Evolutionary conservation across 805 yeast genomes (phyloP), one percentile per base, ranked within the genome.

Genomic region (Starmera caribaea): DNA sequence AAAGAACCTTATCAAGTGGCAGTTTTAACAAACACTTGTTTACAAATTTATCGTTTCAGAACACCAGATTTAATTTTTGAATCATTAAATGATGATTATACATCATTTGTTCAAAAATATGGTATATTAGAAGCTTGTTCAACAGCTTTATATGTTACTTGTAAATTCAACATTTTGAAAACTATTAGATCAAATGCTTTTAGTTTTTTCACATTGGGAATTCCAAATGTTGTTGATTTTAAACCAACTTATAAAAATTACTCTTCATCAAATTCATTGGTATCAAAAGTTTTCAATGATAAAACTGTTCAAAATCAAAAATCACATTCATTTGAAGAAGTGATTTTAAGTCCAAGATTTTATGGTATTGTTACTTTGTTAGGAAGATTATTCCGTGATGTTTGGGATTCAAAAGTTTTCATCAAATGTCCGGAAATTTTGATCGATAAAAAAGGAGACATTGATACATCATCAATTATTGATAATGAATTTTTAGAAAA

Each of bases 111-210:
- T 14, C 73, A 74, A 36, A 81, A 83, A 40, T 88, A 87, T 57
- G 97, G 97, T 6, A 72, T 80, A 38, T 79, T 84, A 38, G 98
- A 94, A 58, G 80, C 95, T 4, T 90, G 97, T 54, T 81, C 96
- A 0, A 79, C 92, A 2, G 83, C 96, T 10, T 67, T 92, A 38
- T 82, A 83, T 47, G 76, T 87, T 38, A 84, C 96, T 2, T 83
- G 95, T 53, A 79, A 85, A 41, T 74, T 74, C 46, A 77, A 78
- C 41, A 72, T 75, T 44, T 63, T 90, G 0, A 83, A 67, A 44
- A 52, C 63, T 13, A 54, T 65, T 34, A 62, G 70, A 54, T 59
- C 69, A 1, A 62, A 60, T 37, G 68, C 73, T 4, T 55, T 69
- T 37, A 67, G 63, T 16, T 66, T 69, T 40, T 65, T 66, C 53